Base-by-base conservation (phyloP, 306 rosid species). In the Vachellia pachyceras region DNA sequence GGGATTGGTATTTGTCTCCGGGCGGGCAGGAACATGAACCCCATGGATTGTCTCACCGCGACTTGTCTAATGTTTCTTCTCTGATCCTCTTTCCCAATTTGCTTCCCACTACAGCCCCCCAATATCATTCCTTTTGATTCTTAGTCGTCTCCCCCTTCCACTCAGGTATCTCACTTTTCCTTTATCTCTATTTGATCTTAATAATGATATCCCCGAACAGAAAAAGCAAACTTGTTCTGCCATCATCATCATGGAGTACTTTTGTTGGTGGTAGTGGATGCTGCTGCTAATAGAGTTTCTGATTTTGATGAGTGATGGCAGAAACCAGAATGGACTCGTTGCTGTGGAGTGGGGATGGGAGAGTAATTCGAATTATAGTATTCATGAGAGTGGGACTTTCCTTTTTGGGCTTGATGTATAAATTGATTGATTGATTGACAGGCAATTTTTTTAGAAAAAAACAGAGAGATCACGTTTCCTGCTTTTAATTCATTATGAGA, bases 1-100 rank as follows among this genome's bases (percentile, higher is more conserved):
- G 88, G 90, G 85, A 86, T 87, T 86, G 68, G 75, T 82, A 86
- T 91, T 89, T 86, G 88, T 91, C 94, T 87, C 74, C 64, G 82
- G 83, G 86, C 87, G 55, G 69, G 84, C 80, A 66, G 71, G 85
- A 29, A 44, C 23, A 46, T 35, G 81, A 46, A 69, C 76, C 35
- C 23, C 60, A 35, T 61, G 80, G 86, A 25, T 61, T 73, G 82
- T 79, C 69, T 49, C 68, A 20, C 57, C 69, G 5, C 42, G 66
- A 69, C 45, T 79, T 83, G 83, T 65, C 72, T 77, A 42, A 55
- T 42, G 29, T 58, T 77, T 36, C 50, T 75, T 69, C 75, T 69
- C 68, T 49, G 58, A 77, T 42, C 39, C 6, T 77, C 22, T 7
- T 11, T 40, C 35, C 20, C 36, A 68, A 42, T 77, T 82, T 81